Percentiles rank a stretch among this genome's conserved stretches.
Evolutionary conservation across 2,329 filamentous ascomycete species (phyloP).

Genomic region (Trichoderma sp.): DNA sequence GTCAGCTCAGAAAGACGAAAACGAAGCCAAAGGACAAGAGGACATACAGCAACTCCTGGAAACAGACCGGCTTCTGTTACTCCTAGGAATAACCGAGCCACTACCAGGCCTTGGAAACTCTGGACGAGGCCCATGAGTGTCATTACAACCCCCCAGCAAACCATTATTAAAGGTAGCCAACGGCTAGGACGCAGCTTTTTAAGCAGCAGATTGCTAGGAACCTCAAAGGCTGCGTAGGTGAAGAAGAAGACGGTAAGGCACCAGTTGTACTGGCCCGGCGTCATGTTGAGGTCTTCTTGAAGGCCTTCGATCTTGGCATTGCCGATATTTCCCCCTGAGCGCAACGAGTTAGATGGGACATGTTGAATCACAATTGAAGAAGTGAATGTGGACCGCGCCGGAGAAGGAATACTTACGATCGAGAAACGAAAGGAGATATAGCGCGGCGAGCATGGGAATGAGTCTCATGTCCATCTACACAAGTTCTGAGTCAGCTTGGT

Average conservation of each 20-base stretch:
- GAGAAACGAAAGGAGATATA: constrained; percentile 70
- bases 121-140: constrained; percentile 56
- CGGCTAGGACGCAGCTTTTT: constrained; percentile 72
- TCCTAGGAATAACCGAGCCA: constrained; percentile 60
- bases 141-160: constrained; percentile 56
- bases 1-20: not conserved
- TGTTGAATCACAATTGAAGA: not conserved
- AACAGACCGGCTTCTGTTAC: constrained; percentile 68
- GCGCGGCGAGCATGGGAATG: constrained; percentile 63
- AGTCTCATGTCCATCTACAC: constrained; percentile 53
- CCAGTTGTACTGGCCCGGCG: constrained; percentile 69
- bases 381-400: not conserved
- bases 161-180: constrained; percentile 77
- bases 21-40: not conserved
- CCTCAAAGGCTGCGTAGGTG: constrained; percentile 72
- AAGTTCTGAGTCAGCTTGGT: constrained; percentile 17
- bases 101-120: constrained; percentile 50
- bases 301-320: constrained; percentile 67
- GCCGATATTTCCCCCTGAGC: constrained; percentile 57
- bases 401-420: constrained; percentile 49
- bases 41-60: constrained; percentile 58
- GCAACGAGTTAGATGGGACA: not conserved
- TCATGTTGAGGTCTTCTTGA: constrained; percentile 57
- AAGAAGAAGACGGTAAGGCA: constrained; percentile 76
- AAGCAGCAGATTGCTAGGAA: constrained; percentile 74